Percentiles rank a stretch among this genome's conserved stretches.
phyloP scores from a whole-genome alignment of 768 basidiomycete species.

The Podaxis sp. region DNA sequence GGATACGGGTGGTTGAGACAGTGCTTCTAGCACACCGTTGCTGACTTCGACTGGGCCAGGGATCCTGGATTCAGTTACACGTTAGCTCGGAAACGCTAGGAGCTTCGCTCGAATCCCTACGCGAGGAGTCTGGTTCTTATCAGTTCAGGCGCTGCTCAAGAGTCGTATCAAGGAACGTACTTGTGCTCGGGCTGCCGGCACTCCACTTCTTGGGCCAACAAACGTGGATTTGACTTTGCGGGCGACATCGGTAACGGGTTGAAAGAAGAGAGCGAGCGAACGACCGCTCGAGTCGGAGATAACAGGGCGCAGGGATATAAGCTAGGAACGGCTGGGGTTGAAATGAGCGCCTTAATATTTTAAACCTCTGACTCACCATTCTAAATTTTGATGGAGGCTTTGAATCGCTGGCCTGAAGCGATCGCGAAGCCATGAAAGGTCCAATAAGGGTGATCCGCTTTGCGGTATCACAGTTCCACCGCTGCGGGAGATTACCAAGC shows the following conservation, averaged over 20 bases:
- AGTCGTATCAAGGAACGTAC: not conserved
- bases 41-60: slow-evolving; percentile 52
- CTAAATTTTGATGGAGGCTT: not conserved
- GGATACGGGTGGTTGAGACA: slow-evolving; percentile 77
- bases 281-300: not conserved
- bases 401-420: too few relatives aligned
- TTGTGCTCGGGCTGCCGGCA: slow-evolving; percentile 2
- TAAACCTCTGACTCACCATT: slow-evolving; percentile 1
- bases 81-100: not conserved
- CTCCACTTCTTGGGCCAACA: not conserved
- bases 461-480: too few relatives aligned
- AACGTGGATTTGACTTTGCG: not conserved
- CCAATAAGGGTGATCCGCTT: not conserved
- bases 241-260: not conserved
- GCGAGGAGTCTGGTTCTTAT: slow-evolving; percentile 7
- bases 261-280: not conserved
- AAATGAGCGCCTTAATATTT: not conserved
- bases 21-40: slow-evolving; percentile 70
- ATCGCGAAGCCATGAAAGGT: too few relatives aligned
- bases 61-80: slow-evolving; percentile 31
- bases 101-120: not conserved
- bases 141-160: not conserved
- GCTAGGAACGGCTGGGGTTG: not conserved
- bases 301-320: not conserved
- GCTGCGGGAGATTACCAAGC: not conserved